phyloP scores from a whole-genome alignment of 2,329 filamentous ascomycete genomes.

The Aaosphaeria pasadenensis region DNA sequence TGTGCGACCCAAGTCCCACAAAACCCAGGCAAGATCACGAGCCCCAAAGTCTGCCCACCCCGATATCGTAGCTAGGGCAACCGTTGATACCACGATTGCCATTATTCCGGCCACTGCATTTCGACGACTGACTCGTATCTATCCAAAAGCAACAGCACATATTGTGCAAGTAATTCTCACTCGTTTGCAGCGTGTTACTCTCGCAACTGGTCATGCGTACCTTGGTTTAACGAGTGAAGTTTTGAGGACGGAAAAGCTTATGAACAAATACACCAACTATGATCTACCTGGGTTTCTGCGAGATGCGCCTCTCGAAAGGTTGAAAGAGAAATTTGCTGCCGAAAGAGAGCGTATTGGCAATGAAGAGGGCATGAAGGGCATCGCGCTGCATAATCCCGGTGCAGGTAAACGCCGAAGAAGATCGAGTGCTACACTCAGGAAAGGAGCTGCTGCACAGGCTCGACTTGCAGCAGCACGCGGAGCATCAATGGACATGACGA shows the following conservation, averaged over 20 bases:
- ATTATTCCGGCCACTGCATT: constrained; percentile 98
- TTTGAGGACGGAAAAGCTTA: constrained; percentile 84
- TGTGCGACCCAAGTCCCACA: constrained; percentile 10
- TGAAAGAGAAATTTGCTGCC: constrained; percentile 89
- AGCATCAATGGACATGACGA: constrained; percentile 21
- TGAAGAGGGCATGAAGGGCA: constrained; percentile 85
- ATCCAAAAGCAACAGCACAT: constrained; percentile 93
- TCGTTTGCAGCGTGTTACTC: constrained; percentile 86
- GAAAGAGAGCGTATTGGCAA: constrained; percentile 79
- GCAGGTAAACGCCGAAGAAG: constrained; percentile 64
- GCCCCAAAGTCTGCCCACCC: constrained; percentile 79
- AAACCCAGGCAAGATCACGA: constrained; percentile 29
- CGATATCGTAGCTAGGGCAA: constrained; percentile 94
- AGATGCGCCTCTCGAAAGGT: constrained; percentile 73
- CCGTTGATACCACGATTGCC: constrained; percentile 94
- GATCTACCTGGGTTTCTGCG: constrained; percentile 89
- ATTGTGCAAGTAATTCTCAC: constrained; percentile 98
- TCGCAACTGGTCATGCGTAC: constrained; percentile 92
- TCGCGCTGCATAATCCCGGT: constrained; percentile 84
- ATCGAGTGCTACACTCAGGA: constrained; percentile 67
- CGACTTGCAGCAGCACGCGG: constrained; percentile 50
- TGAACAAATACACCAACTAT: constrained; percentile 88
- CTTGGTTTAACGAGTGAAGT: constrained; percentile 90
- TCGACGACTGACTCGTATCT: constrained; percentile 84
- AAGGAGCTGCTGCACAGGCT: constrained; percentile 74